Conservation (phyloP, 768 basidiomycete species). For the Coprinellus aureogranulatus region DNA sequence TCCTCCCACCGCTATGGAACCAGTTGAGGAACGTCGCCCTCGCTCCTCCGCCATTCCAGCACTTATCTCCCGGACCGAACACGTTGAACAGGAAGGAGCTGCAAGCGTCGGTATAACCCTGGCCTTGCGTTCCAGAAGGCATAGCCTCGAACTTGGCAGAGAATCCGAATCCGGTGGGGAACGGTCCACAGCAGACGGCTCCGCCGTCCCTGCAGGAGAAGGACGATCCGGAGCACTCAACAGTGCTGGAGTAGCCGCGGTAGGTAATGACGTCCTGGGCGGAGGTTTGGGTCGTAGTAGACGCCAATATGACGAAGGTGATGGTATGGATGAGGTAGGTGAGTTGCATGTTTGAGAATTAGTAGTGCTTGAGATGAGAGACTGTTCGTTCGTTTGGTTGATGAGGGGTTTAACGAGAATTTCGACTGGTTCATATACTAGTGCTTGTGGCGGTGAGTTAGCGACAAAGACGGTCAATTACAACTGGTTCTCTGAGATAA, state of each 20-base stretch:
- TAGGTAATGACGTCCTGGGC: constrained; percentile 3
- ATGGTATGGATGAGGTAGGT: background rate
- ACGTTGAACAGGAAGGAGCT: constrained; percentile 9
- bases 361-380: no score
- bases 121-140: constrained; percentile 13
- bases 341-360: no score
- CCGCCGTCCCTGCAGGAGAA: constrained; percentile 15
- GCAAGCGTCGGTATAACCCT: constrained; percentile 12
- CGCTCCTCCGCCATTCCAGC: constrained; percentile 13
- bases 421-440: no score
- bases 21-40: constrained; percentile 9
- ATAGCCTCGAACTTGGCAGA: constrained; percentile 14
- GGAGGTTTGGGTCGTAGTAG: background rate
- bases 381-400: no score
- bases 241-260: constrained; percentile 11
- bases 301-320: constrained; percentile 4
- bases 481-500: no score
- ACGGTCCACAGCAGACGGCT: constrained; percentile 12
- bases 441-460: no score
- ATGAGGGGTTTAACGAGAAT: no score
- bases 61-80: constrained; percentile 15
- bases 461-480: no score
- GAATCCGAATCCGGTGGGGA: constrained; percentile 18
- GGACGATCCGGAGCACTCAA: constrained; percentile 11
- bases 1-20: constrained; percentile 9